These are phyloP conservation scores for Crithidia expoeki DNA, from an alignment of 208 protist genomes.

Conservation along the genomic window DNA sequence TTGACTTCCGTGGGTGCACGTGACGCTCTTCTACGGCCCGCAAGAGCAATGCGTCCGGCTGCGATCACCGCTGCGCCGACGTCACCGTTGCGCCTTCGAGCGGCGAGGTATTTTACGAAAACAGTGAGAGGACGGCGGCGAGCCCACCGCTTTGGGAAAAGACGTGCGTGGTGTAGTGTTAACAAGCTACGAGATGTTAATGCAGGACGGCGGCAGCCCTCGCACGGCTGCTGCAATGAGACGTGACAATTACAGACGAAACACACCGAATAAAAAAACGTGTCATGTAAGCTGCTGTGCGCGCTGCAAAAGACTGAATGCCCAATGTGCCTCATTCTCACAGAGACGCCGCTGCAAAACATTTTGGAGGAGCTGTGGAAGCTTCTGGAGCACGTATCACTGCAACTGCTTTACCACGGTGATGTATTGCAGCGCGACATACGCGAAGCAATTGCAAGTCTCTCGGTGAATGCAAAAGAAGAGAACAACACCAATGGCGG, in stretches of 20 bases:
- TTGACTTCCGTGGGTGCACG: constrained; percentile 87
- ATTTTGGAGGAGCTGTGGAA: constrained; percentile 98
- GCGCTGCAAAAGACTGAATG: constrained; percentile 92
- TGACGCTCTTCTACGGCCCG: constrained; percentile 64
- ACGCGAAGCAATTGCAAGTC: constrained; percentile 47
- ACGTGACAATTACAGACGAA: constrained; percentile 91
- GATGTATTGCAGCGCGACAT: constrained; percentile 37
- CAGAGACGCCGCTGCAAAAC: constrained; percentile 98
- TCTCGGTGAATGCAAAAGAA: not conserved
- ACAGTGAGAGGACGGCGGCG: constrained; percentile 27
- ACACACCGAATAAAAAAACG: constrained; percentile 96
- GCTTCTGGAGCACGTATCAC: constrained; percentile 98
- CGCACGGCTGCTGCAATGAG: constrained; percentile 42
- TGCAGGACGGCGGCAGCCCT: constrained; percentile 44
- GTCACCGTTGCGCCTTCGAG: constrained; percentile 41
- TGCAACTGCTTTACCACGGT: constrained; percentile 85
- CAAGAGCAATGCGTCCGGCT: constrained; percentile 26
- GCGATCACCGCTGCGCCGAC: constrained; percentile 57
- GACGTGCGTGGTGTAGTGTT: constrained; percentile 73
- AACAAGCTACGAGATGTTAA: constrained; percentile 95
- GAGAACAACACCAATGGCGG: constrained; percentile 23
- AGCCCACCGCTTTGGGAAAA: constrained; percentile 21
- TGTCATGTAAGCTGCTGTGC: constrained; percentile 82
- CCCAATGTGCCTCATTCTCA: constrained; percentile 94
- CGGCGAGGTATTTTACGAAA: constrained; percentile 52